phyloP scores from a whole-genome alignment of 805 yeast genomes.

The Sugiyamaella lignohabitans region DNA sequence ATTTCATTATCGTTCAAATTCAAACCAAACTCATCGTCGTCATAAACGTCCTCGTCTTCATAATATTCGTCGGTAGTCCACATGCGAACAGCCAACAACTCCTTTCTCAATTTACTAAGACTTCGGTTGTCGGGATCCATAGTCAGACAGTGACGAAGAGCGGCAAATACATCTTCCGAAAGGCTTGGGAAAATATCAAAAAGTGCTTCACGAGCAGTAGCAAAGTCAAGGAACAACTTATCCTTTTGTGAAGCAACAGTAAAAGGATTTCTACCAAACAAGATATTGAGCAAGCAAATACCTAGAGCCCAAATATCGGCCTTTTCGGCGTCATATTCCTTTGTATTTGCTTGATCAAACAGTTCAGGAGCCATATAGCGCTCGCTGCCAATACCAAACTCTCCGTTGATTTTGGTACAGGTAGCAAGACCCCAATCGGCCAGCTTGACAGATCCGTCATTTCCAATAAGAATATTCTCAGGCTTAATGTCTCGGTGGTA shows the following conservation, averaged over 20 bases:
- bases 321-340: slow-evolving; percentile 65
- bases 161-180: slow-evolving; percentile 82
- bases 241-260: slow-evolving; percentile 73
- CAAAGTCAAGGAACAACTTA: slow-evolving; percentile 77
- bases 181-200: slow-evolving; percentile 88
- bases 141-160: slow-evolving; percentile 67
- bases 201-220: slow-evolving; percentile 78
- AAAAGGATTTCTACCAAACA: slow-evolving; percentile 87
- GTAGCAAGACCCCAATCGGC: slow-evolving; percentile 93
- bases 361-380: slow-evolving; percentile 94
- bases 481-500: slow-evolving; percentile 96
- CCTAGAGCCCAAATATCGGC: slow-evolving; percentile 90
- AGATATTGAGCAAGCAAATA: slow-evolving; percentile 69
- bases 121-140: slow-evolving; percentile 85
- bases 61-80: slow-evolving; percentile 81
- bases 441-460: slow-evolving; percentile 50
- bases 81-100: slow-evolving; percentile 51
- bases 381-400: slow-evolving; percentile 84
- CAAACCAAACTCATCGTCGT: slow-evolving; percentile 30
- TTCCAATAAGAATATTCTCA: slow-evolving; percentile 73
- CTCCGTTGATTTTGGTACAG: slow-evolving; percentile 49
- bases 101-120: slow-evolving; percentile 51
- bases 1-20: slow-evolving; percentile 2
- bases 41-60: slow-evolving; percentile 37
- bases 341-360: slow-evolving; percentile 46